Base-by-base conservation (phyloP, 2,329 filamentous ascomycete genomes). In the Colletotrichum agaves region DNA sequence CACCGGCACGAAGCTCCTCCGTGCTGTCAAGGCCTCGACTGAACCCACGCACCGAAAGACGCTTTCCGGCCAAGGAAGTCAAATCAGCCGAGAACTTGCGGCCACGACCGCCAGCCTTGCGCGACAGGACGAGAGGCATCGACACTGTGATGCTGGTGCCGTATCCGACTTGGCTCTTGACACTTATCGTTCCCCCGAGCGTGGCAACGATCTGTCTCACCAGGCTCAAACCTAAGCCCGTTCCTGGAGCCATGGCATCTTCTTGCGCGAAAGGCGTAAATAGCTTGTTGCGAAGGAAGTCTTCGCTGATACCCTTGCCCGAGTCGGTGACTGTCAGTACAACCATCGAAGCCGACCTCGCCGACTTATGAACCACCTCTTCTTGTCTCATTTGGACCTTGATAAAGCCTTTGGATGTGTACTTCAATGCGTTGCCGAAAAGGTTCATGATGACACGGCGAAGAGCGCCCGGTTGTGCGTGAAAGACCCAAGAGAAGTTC, bases 181-280 rank as follows among this genome's bases (percentile, higher is more conserved):
- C 81, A 23, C 85, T 81, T 64, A 91, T 85, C 8, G 79, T 82
- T 2, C 88, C 88, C 52, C 83, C 82, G 1, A 91, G 78, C 11
- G 84, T 82, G 27, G 82, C 81, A 6, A 89, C 84, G 17, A 91
- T 85, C 63, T 82, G 79, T 35, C 82, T 79, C 10, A 91, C 88
- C 15, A 91, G 86, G 31, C 84, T 87, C 49, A 91, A 77, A 0
- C 89, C 89, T 0, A 91, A 79, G 0, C 88, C 88, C 3, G 86
- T 85, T 0, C 88, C 88, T 1, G 83, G 83, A 0, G 84, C 81
- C 12, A 91, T 76, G 0, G 80, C 77, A 55, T 90, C 83, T 71
- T 91, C 89, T 71, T 91, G 89, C 0, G 82, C 77, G 66, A 90
- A 90, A 0, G 88, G 86, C 0, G 84, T 86, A 72, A 88, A 91